Evolutionary conservation across 2,329 filamentous ascomycete species (phyloP).

Genomic region (Botrytis pseudocinerea): DNA sequence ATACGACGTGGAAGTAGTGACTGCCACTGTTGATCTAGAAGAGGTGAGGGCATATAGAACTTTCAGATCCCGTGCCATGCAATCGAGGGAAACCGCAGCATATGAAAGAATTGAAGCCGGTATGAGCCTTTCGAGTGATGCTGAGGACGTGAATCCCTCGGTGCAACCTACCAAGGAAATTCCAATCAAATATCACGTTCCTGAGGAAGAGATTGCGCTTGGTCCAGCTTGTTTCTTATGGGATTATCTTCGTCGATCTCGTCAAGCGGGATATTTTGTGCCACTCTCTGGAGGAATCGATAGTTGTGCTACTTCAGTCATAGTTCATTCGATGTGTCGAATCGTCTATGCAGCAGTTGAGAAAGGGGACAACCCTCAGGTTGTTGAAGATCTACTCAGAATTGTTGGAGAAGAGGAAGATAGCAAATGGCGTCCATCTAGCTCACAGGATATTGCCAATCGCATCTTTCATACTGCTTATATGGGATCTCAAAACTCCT

Average conservation of each 20-base stretch:
- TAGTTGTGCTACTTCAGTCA: slow-evolving; percentile 20
- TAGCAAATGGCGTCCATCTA: slow-evolving; percentile 44
- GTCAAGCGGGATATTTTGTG: slow-evolving; percentile 23
- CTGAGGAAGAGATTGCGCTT: slow-evolving; percentile 23
- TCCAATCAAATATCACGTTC: slow-evolving; percentile 10
- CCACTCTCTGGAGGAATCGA: slow-evolving; percentile 24
- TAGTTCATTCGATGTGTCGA: slow-evolving; percentile 43
- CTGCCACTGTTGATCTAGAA: slow-evolving; percentile 68
- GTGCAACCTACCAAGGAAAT: slow-evolving; percentile 38
- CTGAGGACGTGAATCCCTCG: slow-evolving; percentile 47
- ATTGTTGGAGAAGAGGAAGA: slow-evolving; percentile 52
- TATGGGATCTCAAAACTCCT: slow-evolving; percentile 36
- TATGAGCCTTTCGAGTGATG: slow-evolving; percentile 47
- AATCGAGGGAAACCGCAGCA: slow-evolving; percentile 36
- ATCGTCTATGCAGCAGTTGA: slow-evolving; percentile 55
- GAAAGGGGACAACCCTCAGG: slow-evolving; percentile 50
- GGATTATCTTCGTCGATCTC: slow-evolving; percentile 21
- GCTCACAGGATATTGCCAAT: slow-evolving; percentile 57
- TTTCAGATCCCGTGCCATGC: slow-evolving; percentile 27
- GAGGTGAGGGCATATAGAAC: slow-evolving; percentile 64
- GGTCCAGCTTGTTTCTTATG: slow-evolving; percentile 22
- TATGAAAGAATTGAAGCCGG: slow-evolving; percentile 46
- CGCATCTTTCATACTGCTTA: slow-evolving; percentile 57
- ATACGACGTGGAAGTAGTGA: slow-evolving; percentile 64
- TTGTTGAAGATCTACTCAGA: slow-evolving; percentile 52